Evolutionary conservation across 768 basidiomycete species (phyloP), one percentile per base, ranked within the genome.

Genomic region (Boletus rubroflammeus): DNA sequence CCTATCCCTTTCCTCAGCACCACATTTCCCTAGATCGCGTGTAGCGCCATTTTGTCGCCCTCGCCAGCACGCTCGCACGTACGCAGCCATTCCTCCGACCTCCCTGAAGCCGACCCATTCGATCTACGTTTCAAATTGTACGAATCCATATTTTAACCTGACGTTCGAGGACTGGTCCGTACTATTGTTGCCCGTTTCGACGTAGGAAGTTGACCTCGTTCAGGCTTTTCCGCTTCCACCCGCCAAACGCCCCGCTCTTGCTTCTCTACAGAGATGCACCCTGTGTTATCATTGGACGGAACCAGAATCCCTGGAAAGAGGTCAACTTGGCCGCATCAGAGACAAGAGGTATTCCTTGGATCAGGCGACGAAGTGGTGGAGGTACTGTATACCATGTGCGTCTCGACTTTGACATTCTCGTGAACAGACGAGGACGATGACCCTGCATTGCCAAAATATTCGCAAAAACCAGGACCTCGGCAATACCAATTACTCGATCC

Each of bases 241-340:
- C 81, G 3, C 76, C 78, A 6, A 73, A 83, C 4, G 72, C 78
- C 35, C 91, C 93, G 1, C 76, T 95, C 39, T 78, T 99, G 19
- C 78, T 97, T 43, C 72, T 99, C 51, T 99, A 98, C 69, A 83
- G 92, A 29, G 90, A 98, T 66, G 68, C 73, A 0, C 92, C 93
- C 3, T 94, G 93, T 63, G 92, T 98, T 17, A 80, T 99, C 50
- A 91, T 98, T 51, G 96, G 96, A 0, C 77, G 96, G 49, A 95
- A 98, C 68, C 97, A 99, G 75, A 98, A 97, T 61, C 96, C 95
- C 15, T 98, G 96, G 96, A 97, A 93, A 67, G 96, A 99, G 66
- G 85, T 94, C 60, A 95, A 96, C 62, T 79, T 95, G 46, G 56
- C 66, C 6, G 77, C 81, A 1, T 75, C 93, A 6, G 69, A 73